Conservation (phyloP, 1,284 basidiomycete species). For the Leccinum solheimii region DNA sequence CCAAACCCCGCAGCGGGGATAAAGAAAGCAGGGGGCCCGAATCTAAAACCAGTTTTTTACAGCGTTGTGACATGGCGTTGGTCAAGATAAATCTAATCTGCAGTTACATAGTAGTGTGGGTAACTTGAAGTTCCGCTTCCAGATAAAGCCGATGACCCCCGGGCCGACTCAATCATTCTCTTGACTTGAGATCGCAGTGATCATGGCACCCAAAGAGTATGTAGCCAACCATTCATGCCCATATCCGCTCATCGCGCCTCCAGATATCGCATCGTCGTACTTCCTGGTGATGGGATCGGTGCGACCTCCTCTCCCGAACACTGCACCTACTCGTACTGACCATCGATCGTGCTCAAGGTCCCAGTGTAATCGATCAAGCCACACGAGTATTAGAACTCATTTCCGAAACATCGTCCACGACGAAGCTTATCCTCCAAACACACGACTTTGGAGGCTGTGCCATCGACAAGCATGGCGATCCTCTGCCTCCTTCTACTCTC, state of each 20-base stretch:
- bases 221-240: conserved; percentile 14
- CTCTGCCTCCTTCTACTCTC: conserved; percentile 85
- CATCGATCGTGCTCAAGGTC: conserved; percentile 56
- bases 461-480: conserved; percentile 85
- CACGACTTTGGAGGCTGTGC: conserved; percentile 92
- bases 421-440: conserved; percentile 74
- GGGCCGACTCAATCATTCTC: not conserved
- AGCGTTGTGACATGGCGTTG: conserved; percentile 42
- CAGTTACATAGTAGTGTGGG: conserved; percentile 12
- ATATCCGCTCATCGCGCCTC: conserved; percentile 10
- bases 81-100: conserved; percentile 13
- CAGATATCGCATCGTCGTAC: conserved; percentile 84
- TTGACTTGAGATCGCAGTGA: not conserved
- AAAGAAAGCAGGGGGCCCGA: conserved; percentile 88
- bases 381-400: conserved; percentile 81
- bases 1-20: conserved; percentile 81
- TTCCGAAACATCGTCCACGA: conserved; percentile 57
- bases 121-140: conserved; percentile 3
- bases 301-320: conserved; percentile 21
- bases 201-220: conserved; percentile 46
- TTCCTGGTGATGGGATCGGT: conserved; percentile 98
- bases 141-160: not conserved
- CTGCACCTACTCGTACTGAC: conserved; percentile 6
- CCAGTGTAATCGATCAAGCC: conserved; percentile 92
- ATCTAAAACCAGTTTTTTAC: conserved; percentile 87